A percentile compares a stretch with the other conserved stretches of the same genome.
phyloP scores from a whole-genome alignment of 768 basidiomycete species.

The Jaapia argillacea region DNA sequence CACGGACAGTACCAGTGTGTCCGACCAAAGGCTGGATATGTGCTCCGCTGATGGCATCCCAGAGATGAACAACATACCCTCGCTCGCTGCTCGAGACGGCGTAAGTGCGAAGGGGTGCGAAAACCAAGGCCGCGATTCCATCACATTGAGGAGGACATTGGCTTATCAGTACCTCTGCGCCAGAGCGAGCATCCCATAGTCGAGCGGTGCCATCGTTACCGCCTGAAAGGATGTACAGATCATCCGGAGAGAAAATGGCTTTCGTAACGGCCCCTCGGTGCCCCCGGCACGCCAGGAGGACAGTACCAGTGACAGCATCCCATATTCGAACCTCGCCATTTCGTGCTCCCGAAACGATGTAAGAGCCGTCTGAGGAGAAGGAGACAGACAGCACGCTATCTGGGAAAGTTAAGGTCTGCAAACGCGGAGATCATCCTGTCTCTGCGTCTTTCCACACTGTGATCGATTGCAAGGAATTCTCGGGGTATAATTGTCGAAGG shows the following conservation, averaged over 20 bases:
- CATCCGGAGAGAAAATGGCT: background rate
- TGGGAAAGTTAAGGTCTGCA: background rate
- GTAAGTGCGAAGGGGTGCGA: slow-evolving; percentile 7
- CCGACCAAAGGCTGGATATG: background rate
- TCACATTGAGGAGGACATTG: no score
- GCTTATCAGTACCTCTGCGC: slow-evolving; percentile 3
- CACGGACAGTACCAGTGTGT: slow-evolving; percentile 29
- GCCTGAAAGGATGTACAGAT: background rate
- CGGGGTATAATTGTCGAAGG: background rate
- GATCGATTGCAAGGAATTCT: background rate
- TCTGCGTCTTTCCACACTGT: background rate
- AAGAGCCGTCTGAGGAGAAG: slow-evolving; percentile 2
- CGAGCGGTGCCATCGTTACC: background rate
- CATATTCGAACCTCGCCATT: background rate
- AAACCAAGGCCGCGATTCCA: slow-evolving; percentile 7
- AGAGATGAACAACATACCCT: slow-evolving; percentile 7
- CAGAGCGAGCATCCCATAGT: slow-evolving; percentile 8
- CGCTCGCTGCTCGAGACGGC: slow-evolving; percentile 5
- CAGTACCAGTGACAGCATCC: background rate
- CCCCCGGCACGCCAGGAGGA: slow-evolving; percentile 3
- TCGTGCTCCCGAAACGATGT: background rate
- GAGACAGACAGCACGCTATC: background rate
- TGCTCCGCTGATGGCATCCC: slow-evolving; percentile 8
- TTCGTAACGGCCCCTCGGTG: background rate
- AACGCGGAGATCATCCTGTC: no score